Percentiles rank a stretch among this genome's conserved stretches.
These are phyloP conservation scores for Oenanthe javanica DNA, from an alignment of 140 eudicot genomes.

Conservation along the genomic window DNA sequence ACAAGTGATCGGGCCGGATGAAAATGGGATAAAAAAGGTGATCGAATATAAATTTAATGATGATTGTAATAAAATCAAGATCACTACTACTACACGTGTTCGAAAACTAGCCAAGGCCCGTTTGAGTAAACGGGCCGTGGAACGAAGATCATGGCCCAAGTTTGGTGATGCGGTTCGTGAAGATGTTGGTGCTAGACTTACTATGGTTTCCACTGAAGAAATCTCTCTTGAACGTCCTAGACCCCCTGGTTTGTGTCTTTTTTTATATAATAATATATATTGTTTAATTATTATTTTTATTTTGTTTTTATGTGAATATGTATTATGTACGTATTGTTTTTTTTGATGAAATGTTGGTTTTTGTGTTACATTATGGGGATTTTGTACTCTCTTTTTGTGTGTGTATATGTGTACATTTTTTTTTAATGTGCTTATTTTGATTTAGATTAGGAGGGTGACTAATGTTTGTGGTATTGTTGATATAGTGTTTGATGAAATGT, in stretches of 20 bases:
- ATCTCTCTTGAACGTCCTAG: conserved; percentile 65
- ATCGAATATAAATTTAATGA: conserved; percentile 64
- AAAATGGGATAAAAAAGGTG: conserved; percentile 57
- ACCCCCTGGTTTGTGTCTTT: conserved; percentile 44
- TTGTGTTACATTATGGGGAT: too few relatives aligned
- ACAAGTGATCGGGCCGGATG: conserved; percentile 72
- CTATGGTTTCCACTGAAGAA: conserved; percentile 84
- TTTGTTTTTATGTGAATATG: too few relatives aligned
- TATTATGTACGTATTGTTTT: too few relatives aligned
- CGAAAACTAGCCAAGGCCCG: conserved; percentile 75
- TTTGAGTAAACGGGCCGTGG: conserved; percentile 70
- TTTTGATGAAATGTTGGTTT: too few relatives aligned
- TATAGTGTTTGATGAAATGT: neutral
- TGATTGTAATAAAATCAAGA: conserved; percentile 56
- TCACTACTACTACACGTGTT: conserved; percentile 68
- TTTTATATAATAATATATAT: neutral
- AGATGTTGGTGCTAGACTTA: conserved; percentile 59
- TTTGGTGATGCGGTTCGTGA: conserved; percentile 80
- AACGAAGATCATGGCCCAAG: conserved; percentile 73
- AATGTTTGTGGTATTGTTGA: neutral
- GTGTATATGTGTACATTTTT: too few relatives aligned
- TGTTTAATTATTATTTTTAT: too few relatives aligned
- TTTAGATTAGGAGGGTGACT: too few relatives aligned
- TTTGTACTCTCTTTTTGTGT: too few relatives aligned
- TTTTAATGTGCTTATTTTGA: too few relatives aligned